A percentile compares a stretch with the other conserved stretches of the same genome.
phyloP scores from a whole-genome alignment of 495 filamentous ascomycete genomes.

The Arthonia radiata region DNA sequence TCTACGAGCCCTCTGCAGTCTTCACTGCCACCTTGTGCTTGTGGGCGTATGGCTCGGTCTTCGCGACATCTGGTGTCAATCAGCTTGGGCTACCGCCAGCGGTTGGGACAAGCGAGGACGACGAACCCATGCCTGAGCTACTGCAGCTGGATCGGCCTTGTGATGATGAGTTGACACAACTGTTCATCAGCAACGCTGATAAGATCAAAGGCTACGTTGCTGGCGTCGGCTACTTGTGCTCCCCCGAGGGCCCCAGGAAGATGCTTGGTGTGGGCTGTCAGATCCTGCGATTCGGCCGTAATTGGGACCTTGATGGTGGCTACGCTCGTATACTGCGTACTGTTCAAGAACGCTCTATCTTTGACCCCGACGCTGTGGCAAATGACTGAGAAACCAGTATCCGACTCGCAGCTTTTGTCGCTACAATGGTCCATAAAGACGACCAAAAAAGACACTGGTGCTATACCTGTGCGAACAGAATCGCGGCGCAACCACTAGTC shows the following conservation, averaged over 20 bases:
- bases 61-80: not conserved
- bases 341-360: no score
- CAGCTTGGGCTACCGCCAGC: not conserved
- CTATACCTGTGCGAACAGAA: no score
- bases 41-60: conserved; percentile 24
- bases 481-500: no score
- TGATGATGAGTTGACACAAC: conserved; percentile 28
- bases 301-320: no score
- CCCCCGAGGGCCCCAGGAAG: conserved; percentile 16
- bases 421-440: no score
- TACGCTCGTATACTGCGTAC: no score
- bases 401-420: no score
- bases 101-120: not conserved
- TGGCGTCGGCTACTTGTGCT: conserved; percentile 25
- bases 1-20: conserved; percentile 23
- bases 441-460: no score
- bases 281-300: no score
- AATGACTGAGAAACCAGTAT: no score
- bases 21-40: conserved; percentile 24
- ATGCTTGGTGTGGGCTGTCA: conserved; percentile 20
- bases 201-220: conserved; percentile 21
- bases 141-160: conserved; percentile 27
- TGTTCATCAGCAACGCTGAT: conserved; percentile 24
- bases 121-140: conserved; percentile 1
- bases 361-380: no score